phyloP scores from a whole-genome alignment of 2,329 filamentous ascomycete species.

The Penicillium brasilianum region DNA sequence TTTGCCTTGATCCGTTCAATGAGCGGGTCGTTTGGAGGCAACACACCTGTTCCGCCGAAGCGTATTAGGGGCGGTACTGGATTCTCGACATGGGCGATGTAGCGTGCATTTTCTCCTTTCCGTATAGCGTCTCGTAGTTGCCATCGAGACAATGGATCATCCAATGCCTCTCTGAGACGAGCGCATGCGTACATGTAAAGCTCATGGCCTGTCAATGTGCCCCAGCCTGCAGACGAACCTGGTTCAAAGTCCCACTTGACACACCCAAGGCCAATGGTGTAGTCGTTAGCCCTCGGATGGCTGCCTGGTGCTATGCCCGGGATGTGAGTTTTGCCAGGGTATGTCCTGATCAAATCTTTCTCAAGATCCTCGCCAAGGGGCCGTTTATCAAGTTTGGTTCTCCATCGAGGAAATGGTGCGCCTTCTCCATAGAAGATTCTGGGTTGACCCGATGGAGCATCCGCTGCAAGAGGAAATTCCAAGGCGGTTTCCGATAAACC shows the following conservation, averaged over 20 bases:
- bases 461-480: neutral
- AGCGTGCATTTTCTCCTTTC: constrained; percentile 7
- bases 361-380: neutral
- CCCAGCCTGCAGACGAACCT: constrained; percentile 21
- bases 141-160: constrained; percentile 19
- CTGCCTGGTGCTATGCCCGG: constrained; percentile 2
- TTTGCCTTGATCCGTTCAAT: neutral
- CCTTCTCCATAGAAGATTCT: constrained; percentile 19
- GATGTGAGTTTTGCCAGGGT: constrained; percentile 13
- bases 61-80: constrained; percentile 25
- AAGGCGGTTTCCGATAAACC: neutral
- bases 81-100: constrained; percentile 24
- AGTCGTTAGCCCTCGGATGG: constrained; percentile 12
- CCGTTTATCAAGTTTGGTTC: constrained; percentile 1
- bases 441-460: neutral
- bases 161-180: constrained; percentile 24
- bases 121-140: constrained; percentile 17
- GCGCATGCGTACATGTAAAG: constrained; percentile 20
- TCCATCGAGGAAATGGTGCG: constrained; percentile 24
- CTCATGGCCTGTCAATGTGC: neutral
- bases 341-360: constrained; percentile 17
- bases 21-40: neutral
- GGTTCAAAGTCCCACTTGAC: constrained; percentile 30
- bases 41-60: neutral
- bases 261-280: constrained; percentile 14